Percentiles rank a stretch among this genome's conserved stretches.
Evolutionary conservation across 2,329 filamentous ascomycete genomes (phyloP).

Genomic region (Epichloe sibirici): DNA sequence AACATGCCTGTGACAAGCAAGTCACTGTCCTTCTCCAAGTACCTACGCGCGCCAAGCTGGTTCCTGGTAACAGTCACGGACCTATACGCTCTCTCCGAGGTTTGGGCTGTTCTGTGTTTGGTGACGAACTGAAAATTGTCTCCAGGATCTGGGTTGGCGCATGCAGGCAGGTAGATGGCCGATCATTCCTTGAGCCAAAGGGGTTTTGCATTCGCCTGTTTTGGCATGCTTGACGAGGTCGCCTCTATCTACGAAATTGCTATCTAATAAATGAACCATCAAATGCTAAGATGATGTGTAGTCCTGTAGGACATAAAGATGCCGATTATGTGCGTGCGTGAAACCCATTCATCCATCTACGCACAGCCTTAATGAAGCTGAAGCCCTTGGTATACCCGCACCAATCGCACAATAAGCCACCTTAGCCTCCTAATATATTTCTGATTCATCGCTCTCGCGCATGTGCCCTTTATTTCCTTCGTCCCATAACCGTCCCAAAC

Average conservation of each 20-base stretch:
- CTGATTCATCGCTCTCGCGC: not conserved
- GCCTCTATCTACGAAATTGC: constrained; percentile 4
- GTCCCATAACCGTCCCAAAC: not conserved
- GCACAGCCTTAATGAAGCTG: not conserved
- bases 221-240: not conserved
- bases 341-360: not conserved
- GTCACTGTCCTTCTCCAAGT: too few species aligned
- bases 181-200: not conserved
- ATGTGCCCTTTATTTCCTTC: not conserved
- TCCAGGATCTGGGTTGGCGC: too few species aligned
- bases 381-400: constrained; percentile 3
- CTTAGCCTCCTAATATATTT: not conserved
- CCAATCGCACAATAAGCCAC: constrained; percentile 1
- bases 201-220: not conserved
- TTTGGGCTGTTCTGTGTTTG: too few species aligned
- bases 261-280: constrained; percentile 5
- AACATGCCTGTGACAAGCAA: too few species aligned
- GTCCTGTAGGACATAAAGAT: not conserved
- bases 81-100: too few species aligned
- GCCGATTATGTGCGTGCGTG: not conserved
- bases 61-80: too few species aligned
- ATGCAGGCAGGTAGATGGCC: not conserved
- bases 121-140: too few species aligned
- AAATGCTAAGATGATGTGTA: constrained; percentile 1
- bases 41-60: too few species aligned